A percentile compares a stretch with the other conserved stretches of the same genome.
Conservation (phyloP, 2,329 filamentous ascomycete species). For the Fonsecaea monophora region DNA sequence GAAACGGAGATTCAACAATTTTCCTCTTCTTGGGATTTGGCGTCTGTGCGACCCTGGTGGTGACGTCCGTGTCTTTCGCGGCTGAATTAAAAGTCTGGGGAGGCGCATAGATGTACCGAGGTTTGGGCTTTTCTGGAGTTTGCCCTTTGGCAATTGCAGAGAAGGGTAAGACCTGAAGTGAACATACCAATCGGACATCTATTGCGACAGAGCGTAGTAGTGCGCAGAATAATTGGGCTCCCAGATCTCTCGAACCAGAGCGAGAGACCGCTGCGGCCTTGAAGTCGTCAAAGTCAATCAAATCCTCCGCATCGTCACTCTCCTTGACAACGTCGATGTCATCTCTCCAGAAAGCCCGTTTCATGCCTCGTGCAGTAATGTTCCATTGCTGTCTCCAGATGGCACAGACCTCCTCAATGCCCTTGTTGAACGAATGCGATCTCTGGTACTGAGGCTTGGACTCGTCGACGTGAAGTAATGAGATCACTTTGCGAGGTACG, state of each 20-base stretch:
- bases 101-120: constrained; percentile 45
- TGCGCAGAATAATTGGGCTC: constrained; percentile 88
- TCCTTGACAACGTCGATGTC: constrained; percentile 65
- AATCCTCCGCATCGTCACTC: constrained; percentile 70
- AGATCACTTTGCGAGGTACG: constrained; percentile 69
- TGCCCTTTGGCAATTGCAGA: constrained; percentile 55
- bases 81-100: constrained; percentile 33
- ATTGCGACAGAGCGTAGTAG: constrained; percentile 83
- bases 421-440: constrained; percentile 68
- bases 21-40: constrained; percentile 22
- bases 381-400: constrained; percentile 59
- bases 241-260: constrained; percentile 84
- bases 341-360: constrained; percentile 77
- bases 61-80: constrained; percentile 3
- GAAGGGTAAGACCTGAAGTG: constrained; percentile 81
- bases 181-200: constrained; percentile 83
- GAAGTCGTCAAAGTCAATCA: constrained; percentile 76
- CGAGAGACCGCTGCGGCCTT: constrained; percentile 70
- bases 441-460: constrained; percentile 70
- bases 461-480: constrained; percentile 71
- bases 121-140: constrained; percentile 51
- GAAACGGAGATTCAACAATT: constrained; percentile 70
- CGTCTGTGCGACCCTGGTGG: constrained; percentile 7
- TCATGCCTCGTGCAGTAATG: constrained; percentile 73
- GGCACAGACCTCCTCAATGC: constrained; percentile 65